Evolutionary conservation across 1,284 basidiomycete genomes (phyloP), one percentile per base, ranked within the genome.

Genomic region (Neotropicomus parvogracilis): DNA sequence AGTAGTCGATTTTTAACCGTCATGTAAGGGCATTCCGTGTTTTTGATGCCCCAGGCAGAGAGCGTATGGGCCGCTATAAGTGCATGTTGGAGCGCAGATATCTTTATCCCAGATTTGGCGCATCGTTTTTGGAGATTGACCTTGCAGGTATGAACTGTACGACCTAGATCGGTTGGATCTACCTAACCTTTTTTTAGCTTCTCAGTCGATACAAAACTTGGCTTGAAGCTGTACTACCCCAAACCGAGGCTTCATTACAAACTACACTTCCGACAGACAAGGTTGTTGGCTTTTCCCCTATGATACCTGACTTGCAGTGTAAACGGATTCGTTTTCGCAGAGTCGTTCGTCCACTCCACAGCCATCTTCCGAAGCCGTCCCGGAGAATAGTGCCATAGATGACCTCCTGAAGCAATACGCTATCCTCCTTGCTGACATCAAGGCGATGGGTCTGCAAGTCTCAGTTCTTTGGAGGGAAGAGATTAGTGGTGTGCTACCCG

Each of bases 81-180:
- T 31, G 76, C 78, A 6, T 92, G 91, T 62, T 97, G 94, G 93
- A 86, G 83, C 52, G 78, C 82, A 9, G 85, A 92, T 38, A 76
- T 95, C 11, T 95, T 81, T 65, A 82, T 97, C 37, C 83, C 86
- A 3, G 87, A 92, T 49, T 70, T 97, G 9, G 78, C 79, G 21
- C 77, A 85, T 64, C 79, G 88, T 44, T 95, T 97, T 64, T 97
- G 93, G 94, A 81, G 79, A 54, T 71, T 97, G 49, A 89, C 83
- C 4, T 69, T 97, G 29, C 94, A 97, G 79, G 91, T 90, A 39
- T 43, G 68, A 54, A 34, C 9, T 17, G 38, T 46, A 31, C 7
- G 1, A 3, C 21, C 6, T 29, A 16, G 13, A 28, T 49, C n/a
- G 29, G 52, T 3, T 24, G 6, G 14, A 13, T 42, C 28, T 52